Conservation (phyloP, 306 rosid species). For the Corylus heterophylla region DNA sequence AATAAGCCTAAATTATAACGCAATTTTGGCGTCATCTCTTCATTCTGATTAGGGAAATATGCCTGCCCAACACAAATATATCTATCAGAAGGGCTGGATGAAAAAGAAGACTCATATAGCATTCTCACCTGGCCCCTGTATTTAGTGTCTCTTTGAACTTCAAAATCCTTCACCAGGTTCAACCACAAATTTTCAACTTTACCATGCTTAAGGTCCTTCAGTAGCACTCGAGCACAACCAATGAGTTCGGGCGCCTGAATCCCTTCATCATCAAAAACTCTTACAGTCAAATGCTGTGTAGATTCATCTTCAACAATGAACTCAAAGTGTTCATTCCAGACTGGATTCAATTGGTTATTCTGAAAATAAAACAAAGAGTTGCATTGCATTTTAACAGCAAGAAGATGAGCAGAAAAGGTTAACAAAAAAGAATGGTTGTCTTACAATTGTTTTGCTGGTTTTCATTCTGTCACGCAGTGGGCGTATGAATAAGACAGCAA, state of each 20-base stretch:
- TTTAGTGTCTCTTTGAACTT: constrained; percentile 74
- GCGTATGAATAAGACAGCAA: constrained; percentile 68
- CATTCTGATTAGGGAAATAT: neutral
- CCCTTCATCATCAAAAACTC: constrained; percentile 86
- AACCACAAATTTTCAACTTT: constrained; percentile 85
- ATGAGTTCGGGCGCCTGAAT: constrained; percentile 73
- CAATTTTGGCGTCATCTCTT: neutral
- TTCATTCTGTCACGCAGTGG: constrained; percentile 72
- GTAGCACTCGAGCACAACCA: constrained; percentile 67
- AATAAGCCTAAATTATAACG: neutral
- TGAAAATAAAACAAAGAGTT: constrained; percentile 34
- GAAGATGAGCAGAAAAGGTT: constrained; percentile 5
- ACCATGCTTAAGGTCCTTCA: constrained; percentile 80
- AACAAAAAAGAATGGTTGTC: constrained; percentile 27
- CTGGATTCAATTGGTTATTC: constrained; percentile 84
- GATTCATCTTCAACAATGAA: constrained; percentile 71
- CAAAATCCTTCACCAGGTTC: constrained; percentile 78
- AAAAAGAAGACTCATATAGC: constrained; percentile 5
- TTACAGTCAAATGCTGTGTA: constrained; percentile 81
- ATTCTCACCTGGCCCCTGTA: constrained; percentile 85
- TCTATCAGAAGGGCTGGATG: constrained; percentile 6
- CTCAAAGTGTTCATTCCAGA: constrained; percentile 95
- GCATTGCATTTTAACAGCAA: neutral
- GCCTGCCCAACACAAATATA: neutral
- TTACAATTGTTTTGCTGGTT: constrained; percentile 80